These are phyloP conservation scores for Stenocarpella maydis DNA, from an alignment of 2,329 filamentous ascomycete species.

Conservation along the genomic window DNA sequence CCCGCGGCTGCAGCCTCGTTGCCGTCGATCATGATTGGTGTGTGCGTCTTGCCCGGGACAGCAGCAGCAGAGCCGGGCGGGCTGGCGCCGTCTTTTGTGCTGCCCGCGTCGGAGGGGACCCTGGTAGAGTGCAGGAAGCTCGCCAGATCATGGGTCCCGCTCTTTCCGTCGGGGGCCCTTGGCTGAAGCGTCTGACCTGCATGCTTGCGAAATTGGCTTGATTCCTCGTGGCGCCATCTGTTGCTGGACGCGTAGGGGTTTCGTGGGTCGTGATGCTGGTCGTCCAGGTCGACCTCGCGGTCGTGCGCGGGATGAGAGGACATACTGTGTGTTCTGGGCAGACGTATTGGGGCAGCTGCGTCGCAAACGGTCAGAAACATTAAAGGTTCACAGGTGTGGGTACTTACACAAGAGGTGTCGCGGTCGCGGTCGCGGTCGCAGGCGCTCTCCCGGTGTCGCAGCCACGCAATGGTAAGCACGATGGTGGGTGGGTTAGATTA, in stretches of 20 bases:
- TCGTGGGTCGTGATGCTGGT: conserved; percentile 44
- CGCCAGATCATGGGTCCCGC: conserved; percentile 60
- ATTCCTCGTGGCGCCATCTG: conserved; percentile 72
- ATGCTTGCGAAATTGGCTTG: conserved; percentile 60
- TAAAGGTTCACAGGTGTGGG: conserved; percentile 8
- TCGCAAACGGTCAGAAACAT: conserved; percentile 17
- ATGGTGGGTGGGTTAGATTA: background rate
- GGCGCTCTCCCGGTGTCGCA: background rate
- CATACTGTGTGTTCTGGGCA: conserved; percentile 20
- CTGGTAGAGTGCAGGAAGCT: conserved; percentile 64
- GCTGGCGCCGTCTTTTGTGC: conserved; percentile 26
- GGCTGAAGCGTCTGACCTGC: conserved; percentile 46
- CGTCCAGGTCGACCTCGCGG: conserved; percentile 33
- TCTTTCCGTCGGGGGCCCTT: conserved; percentile 48
- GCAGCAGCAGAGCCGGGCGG: conserved; percentile 31
- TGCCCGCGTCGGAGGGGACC: conserved; percentile 51
- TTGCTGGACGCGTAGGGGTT: conserved; percentile 66
- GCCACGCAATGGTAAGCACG: conserved; percentile 9
- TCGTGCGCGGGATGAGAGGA: conserved; percentile 31
- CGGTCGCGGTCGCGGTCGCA: conserved; percentile 28
- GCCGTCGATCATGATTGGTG: conserved; percentile 58
- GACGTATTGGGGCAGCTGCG: conserved; percentile 13
- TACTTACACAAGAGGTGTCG: conserved; percentile 28
- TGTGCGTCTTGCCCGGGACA: conserved; percentile 44
- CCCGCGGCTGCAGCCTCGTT: conserved; percentile 45